Percentiles rank a stretch among this genome's conserved stretches.
Conservation (phyloP, 2,329 filamentous ascomycete species). For the Fonsecaea pugnacius region DNA sequence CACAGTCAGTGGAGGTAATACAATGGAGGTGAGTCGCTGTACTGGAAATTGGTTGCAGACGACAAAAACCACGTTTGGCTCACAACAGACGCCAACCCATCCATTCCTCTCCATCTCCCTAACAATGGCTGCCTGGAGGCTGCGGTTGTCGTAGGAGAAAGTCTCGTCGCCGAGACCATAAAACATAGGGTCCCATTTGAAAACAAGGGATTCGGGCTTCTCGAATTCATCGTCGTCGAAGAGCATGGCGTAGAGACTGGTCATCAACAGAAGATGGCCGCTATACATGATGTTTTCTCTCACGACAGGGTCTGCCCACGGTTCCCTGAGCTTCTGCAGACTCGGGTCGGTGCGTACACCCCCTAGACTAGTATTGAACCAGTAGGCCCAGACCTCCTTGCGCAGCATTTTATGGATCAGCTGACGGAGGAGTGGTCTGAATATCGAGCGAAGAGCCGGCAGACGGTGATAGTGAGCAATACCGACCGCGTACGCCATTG, state of each 20-base stretch:
- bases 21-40: slow-evolving; percentile 18
- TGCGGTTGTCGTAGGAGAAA: slow-evolving; percentile 43
- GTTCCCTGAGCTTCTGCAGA: slow-evolving; percentile 46
- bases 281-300: slow-evolving; percentile 52
- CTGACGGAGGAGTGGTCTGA: slow-evolving; percentile 43
- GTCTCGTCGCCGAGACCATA: slow-evolving; percentile 46
- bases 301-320: slow-evolving; percentile 50
- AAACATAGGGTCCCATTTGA: slow-evolving; percentile 49
- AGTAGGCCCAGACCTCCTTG: slow-evolving; percentile 51
- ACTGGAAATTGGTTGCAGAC: slow-evolving; percentile 54
- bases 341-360: slow-evolving; percentile 45
- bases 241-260: slow-evolving; percentile 48
- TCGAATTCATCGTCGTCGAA: slow-evolving; percentile 51
- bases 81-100: slow-evolving; percentile 51
- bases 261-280: slow-evolving; percentile 49
- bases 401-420: slow-evolving; percentile 51
- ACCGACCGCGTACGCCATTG: slow-evolving; percentile 47
- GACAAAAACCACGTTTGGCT: slow-evolving; percentile 45
- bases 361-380: slow-evolving; percentile 47
- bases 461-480: slow-evolving; percentile 48
- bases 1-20: slow-evolving; percentile 17
- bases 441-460: slow-evolving; percentile 43
- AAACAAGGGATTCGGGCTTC: slow-evolving; percentile 41
- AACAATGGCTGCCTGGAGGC: slow-evolving; percentile 45
- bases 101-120: slow-evolving; percentile 46